Percentiles rank a stretch among this genome's conserved stretches.
These are phyloP conservation scores for Prunus campanulata DNA, from an alignment of 306 rosid genomes.

Conservation along the genomic window DNA sequence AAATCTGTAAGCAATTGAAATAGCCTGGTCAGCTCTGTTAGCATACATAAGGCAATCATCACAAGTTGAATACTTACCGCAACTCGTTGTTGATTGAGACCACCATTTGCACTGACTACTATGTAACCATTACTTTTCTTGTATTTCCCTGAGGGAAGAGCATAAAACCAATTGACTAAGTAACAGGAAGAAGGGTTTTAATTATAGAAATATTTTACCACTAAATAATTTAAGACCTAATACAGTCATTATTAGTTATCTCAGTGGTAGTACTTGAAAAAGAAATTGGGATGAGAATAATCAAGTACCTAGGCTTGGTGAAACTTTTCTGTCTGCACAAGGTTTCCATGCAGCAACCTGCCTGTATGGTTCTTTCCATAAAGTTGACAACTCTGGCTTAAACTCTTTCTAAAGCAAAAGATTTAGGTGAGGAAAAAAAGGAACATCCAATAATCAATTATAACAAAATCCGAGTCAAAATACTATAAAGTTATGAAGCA, in stretches of 20 bases:
- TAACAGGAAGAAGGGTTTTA: background rate
- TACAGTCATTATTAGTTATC: background rate
- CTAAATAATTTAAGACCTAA: background rate
- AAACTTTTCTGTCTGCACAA: slow-evolving; percentile 60
- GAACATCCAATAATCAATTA: background rate
- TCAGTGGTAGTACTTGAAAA: no score
- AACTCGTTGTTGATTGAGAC: slow-evolving; percentile 97
- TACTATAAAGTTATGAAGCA: slow-evolving; percentile 36
- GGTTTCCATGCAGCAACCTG: slow-evolving; percentile 74
- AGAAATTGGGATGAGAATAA: background rate
- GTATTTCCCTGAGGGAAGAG: slow-evolving; percentile 48
- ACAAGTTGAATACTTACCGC: slow-evolving; percentile 61
- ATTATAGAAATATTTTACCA: background rate
- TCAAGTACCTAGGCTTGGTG: slow-evolving; percentile 39
- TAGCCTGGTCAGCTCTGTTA: slow-evolving; percentile 32
- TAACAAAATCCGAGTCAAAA: slow-evolving; percentile 12
- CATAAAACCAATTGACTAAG: slow-evolving; percentile 12
- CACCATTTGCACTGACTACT: slow-evolving; percentile 89
- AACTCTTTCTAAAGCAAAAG: slow-evolving; percentile 50
- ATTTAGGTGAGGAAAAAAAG: background rate
- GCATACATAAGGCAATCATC: background rate
- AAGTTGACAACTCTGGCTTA: slow-evolving; percentile 55
- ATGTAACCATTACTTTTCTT: slow-evolving; percentile 72
- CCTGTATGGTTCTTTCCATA: slow-evolving; percentile 67
- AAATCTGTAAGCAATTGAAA: slow-evolving; percentile 59